phyloP scores from a whole-genome alignment of 169 alveolate species.

The Cryptosporidium andersoni region DNA sequence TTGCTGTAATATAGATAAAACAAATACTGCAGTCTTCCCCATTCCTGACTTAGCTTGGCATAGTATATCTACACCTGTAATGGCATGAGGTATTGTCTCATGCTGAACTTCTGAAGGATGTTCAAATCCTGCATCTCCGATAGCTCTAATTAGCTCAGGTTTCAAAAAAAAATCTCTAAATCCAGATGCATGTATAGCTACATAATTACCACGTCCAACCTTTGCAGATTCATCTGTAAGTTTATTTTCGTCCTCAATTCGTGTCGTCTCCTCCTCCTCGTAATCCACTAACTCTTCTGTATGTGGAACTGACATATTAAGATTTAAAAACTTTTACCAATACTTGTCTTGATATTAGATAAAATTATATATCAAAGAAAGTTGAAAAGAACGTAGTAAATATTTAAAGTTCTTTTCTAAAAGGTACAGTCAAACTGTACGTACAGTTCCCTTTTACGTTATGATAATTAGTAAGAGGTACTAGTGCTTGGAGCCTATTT shows the following conservation, averaged over 20 bases:
- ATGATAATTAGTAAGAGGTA: no score
- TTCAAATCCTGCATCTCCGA: slow-evolving; percentile 98
- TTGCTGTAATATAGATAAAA: slow-evolving; percentile 95
- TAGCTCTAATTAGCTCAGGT: slow-evolving; percentile 95
- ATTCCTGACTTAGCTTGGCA: slow-evolving; percentile 99
- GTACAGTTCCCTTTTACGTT: no score
- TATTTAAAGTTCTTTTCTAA: no score
- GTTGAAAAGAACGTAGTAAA: no score
- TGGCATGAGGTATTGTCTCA: slow-evolving; percentile 98
- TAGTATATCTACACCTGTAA: slow-evolving; percentile 96
- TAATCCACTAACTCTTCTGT: slow-evolving; percentile 68
- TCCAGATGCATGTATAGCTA: slow-evolving; percentile 90
- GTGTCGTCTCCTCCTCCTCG: slow-evolving; percentile 71
- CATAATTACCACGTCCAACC: slow-evolving; percentile 87
- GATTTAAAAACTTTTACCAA: background rate
- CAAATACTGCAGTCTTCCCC: slow-evolving; percentile 99
- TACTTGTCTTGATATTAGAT: no score
- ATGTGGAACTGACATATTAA: slow-evolving; percentile 34
- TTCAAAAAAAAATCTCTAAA: slow-evolving; percentile 96
- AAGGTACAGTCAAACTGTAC: no score
- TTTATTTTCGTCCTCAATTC: slow-evolving; percentile 44
- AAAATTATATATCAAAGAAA: no score
- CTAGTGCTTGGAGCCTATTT: no score
- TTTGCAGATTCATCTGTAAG: slow-evolving; percentile 69
- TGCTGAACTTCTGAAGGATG: slow-evolving; percentile 99